A percentile compares a stretch with the other conserved stretches of the same genome.
Evolutionary conservation across 306 rosid species (phyloP).

Genomic region (Hippophae gyantsensis): DNA sequence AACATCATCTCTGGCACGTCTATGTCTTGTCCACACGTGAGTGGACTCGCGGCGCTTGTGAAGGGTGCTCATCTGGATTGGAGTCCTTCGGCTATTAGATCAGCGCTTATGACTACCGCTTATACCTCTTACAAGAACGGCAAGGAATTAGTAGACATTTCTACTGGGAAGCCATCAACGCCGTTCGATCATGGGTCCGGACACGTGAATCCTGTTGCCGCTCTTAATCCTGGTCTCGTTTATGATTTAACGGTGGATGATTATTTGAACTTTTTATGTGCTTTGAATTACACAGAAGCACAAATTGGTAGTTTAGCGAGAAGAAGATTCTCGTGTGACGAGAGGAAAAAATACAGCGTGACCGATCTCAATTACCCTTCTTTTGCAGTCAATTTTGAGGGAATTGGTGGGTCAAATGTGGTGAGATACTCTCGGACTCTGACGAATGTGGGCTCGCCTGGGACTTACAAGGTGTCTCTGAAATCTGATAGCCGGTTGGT

Average conservation of each 20-base stretch:
- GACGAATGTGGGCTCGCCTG: conserved; percentile 34
- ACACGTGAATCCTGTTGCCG: conserved; percentile 55
- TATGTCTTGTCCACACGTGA: conserved; percentile 78
- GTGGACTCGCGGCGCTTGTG: conserved; percentile 61
- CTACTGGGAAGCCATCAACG: conserved; percentile 43
- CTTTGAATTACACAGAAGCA: conserved; percentile 33
- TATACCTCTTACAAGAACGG: conserved; percentile 53
- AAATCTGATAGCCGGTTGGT: conserved; percentile 24
- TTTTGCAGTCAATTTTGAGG: conserved; percentile 47
- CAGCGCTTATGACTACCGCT: conserved; percentile 90
- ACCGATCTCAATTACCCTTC: conserved; percentile 68
- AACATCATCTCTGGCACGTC: conserved; percentile 69
- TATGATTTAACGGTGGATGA: conserved; percentile 45
- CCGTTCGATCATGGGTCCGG: conserved; percentile 73
- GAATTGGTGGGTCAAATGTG: conserved; percentile 19
- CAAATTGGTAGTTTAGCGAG: conserved; percentile 39
- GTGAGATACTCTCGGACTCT: conserved; percentile 45
- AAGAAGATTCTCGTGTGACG: conserved; percentile 33
- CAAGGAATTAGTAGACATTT: conserved; percentile 32
- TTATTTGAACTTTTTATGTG: conserved; percentile 60
- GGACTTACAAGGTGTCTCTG: conserved; percentile 37
- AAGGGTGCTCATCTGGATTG: conserved; percentile 61
- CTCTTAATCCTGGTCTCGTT: conserved; percentile 80
- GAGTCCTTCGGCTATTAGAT: conserved; percentile 71
- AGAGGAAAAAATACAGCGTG: conserved; percentile 33